A percentile compares a stretch with the other conserved stretches of the same genome.
These are phyloP conservation scores for Amniculicola lignicola DNA, from an alignment of 495 filamentous ascomycete species.

Conservation along the genomic window DNA sequence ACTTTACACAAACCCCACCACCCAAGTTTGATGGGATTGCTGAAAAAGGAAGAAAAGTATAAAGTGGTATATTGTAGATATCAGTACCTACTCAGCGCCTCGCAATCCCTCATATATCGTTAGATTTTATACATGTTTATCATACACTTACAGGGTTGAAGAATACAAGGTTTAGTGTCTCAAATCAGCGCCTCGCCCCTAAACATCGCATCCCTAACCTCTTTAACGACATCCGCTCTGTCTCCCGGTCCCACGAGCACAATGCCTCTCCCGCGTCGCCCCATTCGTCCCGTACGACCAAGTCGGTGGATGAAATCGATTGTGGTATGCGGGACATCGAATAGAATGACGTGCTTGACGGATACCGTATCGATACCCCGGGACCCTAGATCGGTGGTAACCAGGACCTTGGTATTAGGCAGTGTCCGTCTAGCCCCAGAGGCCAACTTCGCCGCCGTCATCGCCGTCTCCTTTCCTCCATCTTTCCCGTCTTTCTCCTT, in stretches of 20 bases:
- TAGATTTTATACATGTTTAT: too few relatives aligned
- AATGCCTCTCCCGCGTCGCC: slow-evolving; percentile 79
- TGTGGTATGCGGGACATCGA: slow-evolving; percentile 91
- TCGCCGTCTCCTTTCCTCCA: neutral
- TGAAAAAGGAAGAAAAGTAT: too few relatives aligned
- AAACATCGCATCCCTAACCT: slow-evolving; percentile 94
- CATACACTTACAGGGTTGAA: neutral
- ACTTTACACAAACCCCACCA: too few relatives aligned
- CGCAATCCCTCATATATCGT: too few relatives aligned
- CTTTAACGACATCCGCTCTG: slow-evolving; percentile 80
- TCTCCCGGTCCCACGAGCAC: slow-evolving; percentile 88
- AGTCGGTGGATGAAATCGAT: slow-evolving; percentile 97
- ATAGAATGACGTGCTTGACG: slow-evolving; percentile 84
- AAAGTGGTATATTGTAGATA: too few relatives aligned
- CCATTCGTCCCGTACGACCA: slow-evolving; percentile 89
- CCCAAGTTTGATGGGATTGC: too few relatives aligned
- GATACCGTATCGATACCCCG: slow-evolving; percentile 93
- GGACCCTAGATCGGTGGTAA: slow-evolving; percentile 89
- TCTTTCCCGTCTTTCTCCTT: slow-evolving; percentile 21
- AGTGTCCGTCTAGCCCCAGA: too few relatives aligned
- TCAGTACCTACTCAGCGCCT: too few relatives aligned
- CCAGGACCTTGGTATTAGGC: slow-evolving; percentile 80
- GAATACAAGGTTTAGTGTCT: neutral
- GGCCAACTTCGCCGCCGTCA: neutral
- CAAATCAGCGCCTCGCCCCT: slow-evolving; percentile 83